Evolutionary conservation across 2,329 filamentous ascomycete species (phyloP).

Genomic region (Arthroderma sp.): DNA sequence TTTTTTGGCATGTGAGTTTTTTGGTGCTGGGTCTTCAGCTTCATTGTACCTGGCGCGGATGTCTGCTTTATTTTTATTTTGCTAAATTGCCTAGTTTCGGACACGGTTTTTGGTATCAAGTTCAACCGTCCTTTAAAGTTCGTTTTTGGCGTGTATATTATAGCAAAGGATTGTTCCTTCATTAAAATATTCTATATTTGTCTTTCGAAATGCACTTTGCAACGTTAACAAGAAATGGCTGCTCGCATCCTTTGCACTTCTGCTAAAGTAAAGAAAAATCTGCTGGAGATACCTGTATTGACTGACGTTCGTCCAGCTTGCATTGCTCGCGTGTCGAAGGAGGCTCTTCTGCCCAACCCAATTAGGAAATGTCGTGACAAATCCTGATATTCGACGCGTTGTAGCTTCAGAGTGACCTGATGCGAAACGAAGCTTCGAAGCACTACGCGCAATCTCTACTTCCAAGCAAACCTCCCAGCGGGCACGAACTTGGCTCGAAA

Average conservation of each 20-base stretch:
- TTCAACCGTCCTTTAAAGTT: background rate
- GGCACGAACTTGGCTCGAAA: too few relatives aligned
- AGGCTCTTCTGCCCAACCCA: too few relatives aligned
- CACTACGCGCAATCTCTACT: too few relatives aligned
- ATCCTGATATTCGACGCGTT: too few relatives aligned
- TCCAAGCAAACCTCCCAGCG: too few relatives aligned
- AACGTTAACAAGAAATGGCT: background rate
- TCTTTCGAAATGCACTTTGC: background rate
- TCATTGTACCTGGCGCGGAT: slow-evolving; percentile 15
- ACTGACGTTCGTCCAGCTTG: too few relatives aligned
- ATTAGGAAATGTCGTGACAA: too few relatives aligned
- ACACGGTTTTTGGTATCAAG: slow-evolving; percentile 1
- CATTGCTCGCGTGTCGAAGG: too few relatives aligned
- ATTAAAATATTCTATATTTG: background rate
- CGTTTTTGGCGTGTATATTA: slow-evolving; percentile 4
- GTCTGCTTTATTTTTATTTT: slow-evolving; percentile 14
- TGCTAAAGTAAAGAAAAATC: too few relatives aligned
- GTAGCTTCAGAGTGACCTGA: too few relatives aligned
- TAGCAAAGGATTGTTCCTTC: slow-evolving; percentile 1
- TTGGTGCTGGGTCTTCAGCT: slow-evolving; percentile 15
- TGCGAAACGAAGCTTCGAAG: too few relatives aligned
- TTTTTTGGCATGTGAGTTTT: slow-evolving; percentile 12
- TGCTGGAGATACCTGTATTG: too few relatives aligned
- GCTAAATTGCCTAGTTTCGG: slow-evolving; percentile 5
- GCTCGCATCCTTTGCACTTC: background rate